Percentiles rank a stretch among this genome's conserved stretches.
Evolutionary conservation across 139 green algal species (phyloP).

Genomic region (Spirogloea muscicola): DNA sequence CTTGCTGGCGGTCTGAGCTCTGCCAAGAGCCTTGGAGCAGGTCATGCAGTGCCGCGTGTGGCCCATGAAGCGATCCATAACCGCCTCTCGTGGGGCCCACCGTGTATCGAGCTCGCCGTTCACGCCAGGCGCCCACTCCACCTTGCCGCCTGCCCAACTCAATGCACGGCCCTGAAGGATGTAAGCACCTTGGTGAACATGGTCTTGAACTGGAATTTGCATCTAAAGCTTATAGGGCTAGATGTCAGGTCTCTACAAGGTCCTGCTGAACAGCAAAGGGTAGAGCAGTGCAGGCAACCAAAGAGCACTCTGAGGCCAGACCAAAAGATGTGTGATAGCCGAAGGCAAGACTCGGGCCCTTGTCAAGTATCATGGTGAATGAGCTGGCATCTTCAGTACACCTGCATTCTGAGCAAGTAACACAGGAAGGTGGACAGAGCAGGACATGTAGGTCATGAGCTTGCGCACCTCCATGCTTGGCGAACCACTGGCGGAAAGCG

Average conservation of each 20-base stretch:
- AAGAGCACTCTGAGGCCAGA: background rate
- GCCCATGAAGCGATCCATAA: conserved; percentile 2
- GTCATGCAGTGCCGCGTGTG: conserved; percentile 20
- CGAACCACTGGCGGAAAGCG: conserved; percentile 33
- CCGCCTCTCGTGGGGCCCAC: background rate
- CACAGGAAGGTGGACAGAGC: too few relatives aligned
- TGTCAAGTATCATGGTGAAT: too few relatives aligned
- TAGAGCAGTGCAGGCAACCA: background rate
- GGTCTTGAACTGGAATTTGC: conserved; percentile 7
- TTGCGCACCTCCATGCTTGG: conserved; percentile 23
- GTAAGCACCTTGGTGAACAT: background rate
- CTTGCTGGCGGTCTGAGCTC: background rate
- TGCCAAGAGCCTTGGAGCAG: conserved; percentile 7
- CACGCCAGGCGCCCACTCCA: background rate
- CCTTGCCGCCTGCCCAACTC: background rate
- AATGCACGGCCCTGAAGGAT: background rate
- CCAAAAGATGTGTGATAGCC: background rate
- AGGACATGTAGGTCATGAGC: background rate
- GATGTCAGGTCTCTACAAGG: background rate
- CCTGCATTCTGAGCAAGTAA: too few relatives aligned
- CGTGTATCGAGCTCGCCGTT: background rate
- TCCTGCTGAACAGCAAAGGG: background rate
- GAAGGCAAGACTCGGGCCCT: background rate
- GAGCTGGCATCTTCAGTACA: too few relatives aligned
- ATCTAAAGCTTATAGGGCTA: conserved; percentile 1